phyloP scores from a whole-genome alignment of 257 asterid species.

The Leonotis leonurus region DNA sequence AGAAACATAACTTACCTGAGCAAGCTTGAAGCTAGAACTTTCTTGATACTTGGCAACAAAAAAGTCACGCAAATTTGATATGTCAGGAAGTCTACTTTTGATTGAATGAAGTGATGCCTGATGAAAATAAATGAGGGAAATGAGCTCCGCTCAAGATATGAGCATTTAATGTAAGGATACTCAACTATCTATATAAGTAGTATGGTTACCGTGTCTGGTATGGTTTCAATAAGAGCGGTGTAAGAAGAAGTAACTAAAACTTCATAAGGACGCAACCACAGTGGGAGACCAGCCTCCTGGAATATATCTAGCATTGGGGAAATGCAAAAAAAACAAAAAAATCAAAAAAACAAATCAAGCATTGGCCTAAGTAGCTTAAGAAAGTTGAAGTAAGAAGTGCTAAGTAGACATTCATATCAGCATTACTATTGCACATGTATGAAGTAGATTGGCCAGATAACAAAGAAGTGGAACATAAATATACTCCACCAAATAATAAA shows the following conservation, averaged over 20 bases:
- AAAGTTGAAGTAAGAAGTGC: background rate
- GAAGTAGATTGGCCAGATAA: constrained; percentile 7
- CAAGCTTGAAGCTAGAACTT: constrained; percentile 85
- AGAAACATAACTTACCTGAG: constrained; percentile 54
- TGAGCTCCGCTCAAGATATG: background rate
- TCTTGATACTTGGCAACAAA: constrained; percentile 88
- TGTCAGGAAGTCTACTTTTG: constrained; percentile 81
- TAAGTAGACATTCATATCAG: background rate
- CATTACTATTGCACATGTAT: background rate
- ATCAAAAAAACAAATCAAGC: constrained; percentile 10
- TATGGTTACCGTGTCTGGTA: constrained; percentile 86
- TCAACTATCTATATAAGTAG: background rate
- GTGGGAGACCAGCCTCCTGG: constrained; percentile 99
- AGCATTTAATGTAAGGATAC: constrained; percentile 2
- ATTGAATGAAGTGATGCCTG: constrained; percentile 96
- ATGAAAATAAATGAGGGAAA: constrained; percentile 8
- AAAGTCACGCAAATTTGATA: constrained; percentile 88
- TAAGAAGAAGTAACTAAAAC: constrained; percentile 92
- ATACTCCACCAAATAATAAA: background rate
- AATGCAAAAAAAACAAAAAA: constrained; percentile 4
- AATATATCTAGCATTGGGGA: constrained; percentile 76
- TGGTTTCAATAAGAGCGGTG: constrained; percentile 97
- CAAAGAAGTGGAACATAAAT: background rate
- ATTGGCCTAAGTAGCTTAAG: background rate
- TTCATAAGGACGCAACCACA: constrained; percentile 98